Evolutionary conservation across 1,139 yeast genomes (phyloP), one percentile per base, ranked within the genome.

Genomic region (Debaryomyces subglobosus): DNA sequence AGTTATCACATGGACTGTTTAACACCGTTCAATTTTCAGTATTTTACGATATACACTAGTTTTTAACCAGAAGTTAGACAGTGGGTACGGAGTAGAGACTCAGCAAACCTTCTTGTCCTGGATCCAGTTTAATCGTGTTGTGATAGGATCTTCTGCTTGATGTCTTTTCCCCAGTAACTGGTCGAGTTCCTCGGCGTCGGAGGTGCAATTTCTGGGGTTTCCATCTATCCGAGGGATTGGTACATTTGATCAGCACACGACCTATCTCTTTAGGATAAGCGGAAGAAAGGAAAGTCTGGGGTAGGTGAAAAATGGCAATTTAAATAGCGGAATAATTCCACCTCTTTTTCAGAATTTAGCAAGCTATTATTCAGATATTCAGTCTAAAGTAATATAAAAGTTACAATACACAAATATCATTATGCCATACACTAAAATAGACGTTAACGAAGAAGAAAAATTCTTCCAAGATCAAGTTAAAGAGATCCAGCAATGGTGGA

Each of bases 401-500:
- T 21, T 24, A 44, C 15, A 32, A 33, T 21, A 24, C 6, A 44
- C 13, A 39, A 21, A 39, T 15, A 30, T 3, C 35, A 50, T 41
- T 27, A 76, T 76, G 81, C 74, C 80, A 50, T 79, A 77, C 72
- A 67, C 86, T 43, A 69, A 74, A 58, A 81, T 84, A 54, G 77
- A 82, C 65, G 57, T 82, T 43, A 73, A 81, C 61, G 75, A 77
- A 57, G 94, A 87, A 71, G 89, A 86, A 61, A 68, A 68, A 56
- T 76, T 74, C 63, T 89, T 79, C 79, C 82, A 86, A 62, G 70
- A 77, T 46, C 91, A 90, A 67, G 87, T 89, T 52, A 75, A 79
- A 44, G 88, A 84, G 45, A 85, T 92, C 62, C 81, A 85, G 57
- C 65, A 84, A 63, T 92, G 98, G 98, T 92, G 98, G 98, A 64